Evolutionary conservation across 1,284 basidiomycete species (phyloP), one percentile per base, ranked within the genome.

Genomic region (Wolfiporia cocos): DNA sequence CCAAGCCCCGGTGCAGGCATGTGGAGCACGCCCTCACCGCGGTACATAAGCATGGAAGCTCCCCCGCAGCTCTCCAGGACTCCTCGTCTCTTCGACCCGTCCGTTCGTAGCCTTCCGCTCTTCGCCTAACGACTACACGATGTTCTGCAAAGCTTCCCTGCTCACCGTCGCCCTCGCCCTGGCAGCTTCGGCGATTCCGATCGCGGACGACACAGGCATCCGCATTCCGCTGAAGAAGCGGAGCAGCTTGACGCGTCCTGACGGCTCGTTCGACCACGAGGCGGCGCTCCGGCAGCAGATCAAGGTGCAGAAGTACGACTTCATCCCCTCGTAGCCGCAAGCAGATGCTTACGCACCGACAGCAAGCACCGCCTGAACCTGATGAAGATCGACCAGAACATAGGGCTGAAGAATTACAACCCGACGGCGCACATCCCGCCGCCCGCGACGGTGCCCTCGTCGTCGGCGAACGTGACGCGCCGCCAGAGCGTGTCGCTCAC

Each of bases 61-160:
- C 18, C 9, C 18, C 18, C 15, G 12, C 31, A 14, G 31, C 31
- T 17, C 31, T 17, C 7, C 7, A 6, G 6, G 6, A 17, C 31
- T n/a, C n/a, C n/a, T n/a, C n/a, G n/a, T n/a, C 31, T 33, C 31
- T 33, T 17, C 15, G 31, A n/a, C n/a, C n/a, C n/a, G n/a, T n/a
- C 15, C 31, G 6, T 33, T 33, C 15, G 31, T 29, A 14, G 26
- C 15, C 6, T 33, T 33, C 9, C 15, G 31, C 7, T 33, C 26
- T 9, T 29, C 7, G 26, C 39, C 33, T 17, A 17, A n/a, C n/a
- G n/a, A n/a, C n/a, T n/a, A n/a, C n/a, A n/a, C n/a, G n/a, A 57
- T 57, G 55, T 52, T 55, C 42, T 49, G 48, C 48, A 57, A 54
- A 35, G 43, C 51, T 18, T 31, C 48, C 20, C 46, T 57, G 19